A percentile compares a stretch with the other conserved stretches of the same genome.
phyloP scores from a whole-genome alignment of 331 rosid species.

The Quercus phellos region DNA sequence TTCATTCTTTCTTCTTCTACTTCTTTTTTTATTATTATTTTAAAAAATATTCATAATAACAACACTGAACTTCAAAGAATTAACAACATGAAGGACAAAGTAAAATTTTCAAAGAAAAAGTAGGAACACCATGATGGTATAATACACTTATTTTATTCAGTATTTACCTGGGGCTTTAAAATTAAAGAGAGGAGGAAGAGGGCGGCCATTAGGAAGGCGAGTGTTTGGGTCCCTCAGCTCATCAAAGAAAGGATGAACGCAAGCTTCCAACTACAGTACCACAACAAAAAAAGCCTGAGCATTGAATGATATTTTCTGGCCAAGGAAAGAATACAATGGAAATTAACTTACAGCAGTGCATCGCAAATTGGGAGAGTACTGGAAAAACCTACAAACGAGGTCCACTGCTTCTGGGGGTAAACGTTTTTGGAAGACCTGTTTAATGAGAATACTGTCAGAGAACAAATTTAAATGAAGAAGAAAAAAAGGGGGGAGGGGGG shows the following conservation, averaged over 20 bases:
- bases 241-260: slow-evolving; percentile 80
- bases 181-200: slow-evolving; percentile 79
- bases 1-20: neutral
- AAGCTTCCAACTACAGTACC: slow-evolving; percentile 65
- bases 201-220: slow-evolving; percentile 85
- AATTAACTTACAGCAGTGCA: slow-evolving; percentile 70
- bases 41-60: neutral
- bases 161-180: slow-evolving; percentile 67
- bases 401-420: slow-evolving; percentile 88
- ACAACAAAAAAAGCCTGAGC: slow-evolving; percentile 3
- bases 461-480: neutral
- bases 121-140: neutral
- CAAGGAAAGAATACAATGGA: slow-evolving; percentile 1
- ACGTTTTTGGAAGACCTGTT: slow-evolving; percentile 77
- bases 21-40: neutral
- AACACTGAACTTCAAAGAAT: neutral
- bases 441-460: slow-evolving; percentile 16
- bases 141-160: neutral
- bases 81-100: neutral
- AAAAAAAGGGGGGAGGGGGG: neutral
- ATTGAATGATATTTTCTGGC: neutral
- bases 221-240: slow-evolving; percentile 73
- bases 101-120: neutral
- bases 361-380: slow-evolving; percentile 82
- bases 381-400: slow-evolving; percentile 81